Conservation (phyloP, 1,139 yeast species). For the Candida glucosophila region DNA sequence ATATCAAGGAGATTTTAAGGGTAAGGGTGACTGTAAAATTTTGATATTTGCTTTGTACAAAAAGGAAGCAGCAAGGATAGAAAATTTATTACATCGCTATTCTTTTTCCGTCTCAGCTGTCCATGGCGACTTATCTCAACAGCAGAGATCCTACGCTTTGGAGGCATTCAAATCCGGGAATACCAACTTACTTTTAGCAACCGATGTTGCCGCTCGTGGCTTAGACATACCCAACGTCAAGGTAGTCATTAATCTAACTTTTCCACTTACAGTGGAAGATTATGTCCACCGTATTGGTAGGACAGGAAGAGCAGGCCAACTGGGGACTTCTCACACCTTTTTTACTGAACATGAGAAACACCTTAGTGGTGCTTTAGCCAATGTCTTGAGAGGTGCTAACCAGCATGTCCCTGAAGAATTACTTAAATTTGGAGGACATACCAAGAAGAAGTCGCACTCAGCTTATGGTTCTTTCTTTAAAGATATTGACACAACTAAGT, state of each 20-base stretch:
- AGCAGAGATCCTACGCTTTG: conserved; percentile 83
- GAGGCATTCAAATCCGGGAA: conserved; percentile 78
- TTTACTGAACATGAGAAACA: conserved; percentile 98
- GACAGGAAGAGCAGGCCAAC: conserved; percentile 96
- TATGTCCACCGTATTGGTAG: conserved; percentile 97
- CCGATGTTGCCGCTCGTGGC: conserved; percentile 99
- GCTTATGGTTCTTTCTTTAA: conserved; percentile 96
- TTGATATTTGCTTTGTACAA: conserved; percentile 90
- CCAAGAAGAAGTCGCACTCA: conserved; percentile 93
- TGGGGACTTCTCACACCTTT: conserved; percentile 89
- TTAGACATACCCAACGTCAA: conserved; percentile 96
- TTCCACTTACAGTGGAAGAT: conserved; percentile 96
- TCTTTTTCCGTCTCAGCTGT: conserved; percentile 85
- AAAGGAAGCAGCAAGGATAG: conserved; percentile 92
- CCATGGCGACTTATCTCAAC: conserved; percentile 92
- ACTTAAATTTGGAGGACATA: conserved; percentile 92
- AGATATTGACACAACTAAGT: conserved; percentile 78
- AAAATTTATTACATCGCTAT: conserved; percentile 59
- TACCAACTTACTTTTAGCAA: conserved; percentile 74
- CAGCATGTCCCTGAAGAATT: conserved; percentile 97
- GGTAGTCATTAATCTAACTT: conserved; percentile 89
- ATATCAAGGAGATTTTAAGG: conserved; percentile 60
- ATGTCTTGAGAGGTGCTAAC: conserved; percentile 85
- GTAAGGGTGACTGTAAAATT: conserved; percentile 72
- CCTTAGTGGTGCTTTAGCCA: conserved; percentile 88